Conservation (phyloP, 2,329 filamentous ascomycete genomes). For the Pyricularia sp. region DNA sequence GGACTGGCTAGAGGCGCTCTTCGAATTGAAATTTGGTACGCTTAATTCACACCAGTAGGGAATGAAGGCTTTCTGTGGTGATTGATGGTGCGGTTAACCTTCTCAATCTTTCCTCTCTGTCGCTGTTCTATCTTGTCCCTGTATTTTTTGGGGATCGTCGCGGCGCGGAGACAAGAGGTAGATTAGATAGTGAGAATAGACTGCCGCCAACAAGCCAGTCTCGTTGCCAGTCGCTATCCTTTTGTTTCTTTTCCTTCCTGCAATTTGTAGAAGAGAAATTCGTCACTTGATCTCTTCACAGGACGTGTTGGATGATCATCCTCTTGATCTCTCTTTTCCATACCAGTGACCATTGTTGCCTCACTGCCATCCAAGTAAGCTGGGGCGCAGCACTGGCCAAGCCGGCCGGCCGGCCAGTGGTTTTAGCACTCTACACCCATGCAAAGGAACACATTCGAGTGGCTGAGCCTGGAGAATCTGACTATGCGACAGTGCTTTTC, state of each 20-base stretch:
- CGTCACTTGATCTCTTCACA: not conserved
- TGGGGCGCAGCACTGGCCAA: not conserved
- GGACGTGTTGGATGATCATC: not conserved
- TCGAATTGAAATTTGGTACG: not conserved
- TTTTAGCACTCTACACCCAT: not conserved
- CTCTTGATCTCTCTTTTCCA: not conserved
- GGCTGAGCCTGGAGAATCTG: not conserved
- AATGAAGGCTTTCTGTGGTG: too few relatives aligned
- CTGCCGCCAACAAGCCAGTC: not conserved
- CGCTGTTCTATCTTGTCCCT: not conserved
- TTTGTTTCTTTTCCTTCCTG: not conserved
- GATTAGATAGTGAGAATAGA: not conserved
- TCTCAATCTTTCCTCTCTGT: not conserved
- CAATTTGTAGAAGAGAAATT: not conserved
- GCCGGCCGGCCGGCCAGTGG: not conserved
- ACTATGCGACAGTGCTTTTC: not conserved
- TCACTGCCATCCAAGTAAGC: not conserved
- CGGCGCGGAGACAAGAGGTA: not conserved
- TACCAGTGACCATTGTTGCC: not conserved
- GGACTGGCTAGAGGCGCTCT: not conserved
- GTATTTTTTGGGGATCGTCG: not conserved
- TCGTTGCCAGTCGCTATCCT: not conserved
- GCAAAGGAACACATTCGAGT: not conserved
- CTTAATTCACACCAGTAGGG: not conserved
- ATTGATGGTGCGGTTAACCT: not conserved